Base-by-base conservation (phyloP, 192 early-diverging fungal species). In the Coemansia sp. region DNA sequence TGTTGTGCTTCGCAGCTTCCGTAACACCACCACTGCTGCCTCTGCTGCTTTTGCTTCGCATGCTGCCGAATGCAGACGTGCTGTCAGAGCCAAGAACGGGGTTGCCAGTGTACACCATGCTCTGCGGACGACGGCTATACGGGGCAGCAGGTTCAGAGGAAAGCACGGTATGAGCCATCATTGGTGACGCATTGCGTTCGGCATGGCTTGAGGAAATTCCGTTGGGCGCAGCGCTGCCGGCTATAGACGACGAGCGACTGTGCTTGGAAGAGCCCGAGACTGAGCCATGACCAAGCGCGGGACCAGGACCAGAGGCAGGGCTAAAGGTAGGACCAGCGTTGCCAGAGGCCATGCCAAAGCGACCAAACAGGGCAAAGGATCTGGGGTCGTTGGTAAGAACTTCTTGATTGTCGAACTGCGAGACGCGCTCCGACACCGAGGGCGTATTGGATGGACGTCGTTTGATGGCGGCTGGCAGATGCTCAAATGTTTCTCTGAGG, bases 351-450 rank as follows among this genome's bases (percentile, higher is more conserved):
- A 73, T 72, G 54, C 77, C 77, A 5, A 80, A 80, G 25, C 65
- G 65, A 25, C 77, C 77, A 69, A 80, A 80, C 49, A 80, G 49
- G 7, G 63, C 66, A 16, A 67, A 60, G 10, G 61, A 45, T 20
- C 77, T 68, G 34, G 77, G 77, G 59, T 80, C 77, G 66, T 56
- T 70, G 28, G 62, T 11, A 36, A 11, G 42, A 7, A 55, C 20
- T 5, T 76, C 65, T 31, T 36, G 56, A 48, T 52, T 58, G 63
- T 75, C 77, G 31, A 80, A 80, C 14, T 75, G 77, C 28, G 72
- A 80, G 51, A 80, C 77, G 29, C 77, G 72, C 63, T 80, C 77
- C 4, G 77, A 80, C 4, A 80, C 72, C 5, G 77, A 80, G 11
- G 72, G 77, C 49, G 77, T 68, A 42, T 80, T 68, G 7, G 77